Evolutionary conservation across 2,329 filamentous ascomycete genomes (phyloP).

Genomic region (Claviceps sp.): DNA sequence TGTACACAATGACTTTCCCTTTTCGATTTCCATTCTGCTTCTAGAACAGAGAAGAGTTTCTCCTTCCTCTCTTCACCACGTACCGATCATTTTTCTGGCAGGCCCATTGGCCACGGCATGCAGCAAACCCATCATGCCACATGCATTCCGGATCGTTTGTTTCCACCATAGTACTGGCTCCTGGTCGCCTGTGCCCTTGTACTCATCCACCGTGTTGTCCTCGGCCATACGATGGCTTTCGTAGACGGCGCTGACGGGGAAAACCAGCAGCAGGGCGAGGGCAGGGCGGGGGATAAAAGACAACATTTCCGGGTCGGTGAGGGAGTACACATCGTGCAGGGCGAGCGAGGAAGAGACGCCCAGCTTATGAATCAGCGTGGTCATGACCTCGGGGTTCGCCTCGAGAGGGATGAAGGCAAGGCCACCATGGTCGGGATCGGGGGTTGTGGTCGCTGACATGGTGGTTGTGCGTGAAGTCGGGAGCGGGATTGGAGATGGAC

Average conservation of each 20-base stretch:
- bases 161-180: constrained; percentile 88
- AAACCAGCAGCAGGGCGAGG: constrained; percentile 80
- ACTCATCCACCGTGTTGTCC: constrained; percentile 50
- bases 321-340: constrained; percentile 85
- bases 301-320: constrained; percentile 74
- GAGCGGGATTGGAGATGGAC: background rate
- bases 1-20: background rate
- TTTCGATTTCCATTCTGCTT: background rate
- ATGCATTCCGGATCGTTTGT: constrained; percentile 90
- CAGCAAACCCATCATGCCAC: constrained; percentile 76
- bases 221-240: constrained; percentile 63
- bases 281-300: constrained; percentile 80
- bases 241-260: constrained; percentile 71
- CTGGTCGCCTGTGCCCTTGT: constrained; percentile 49
- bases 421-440: constrained; percentile 24
- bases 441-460: constrained; percentile 24
- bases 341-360: constrained; percentile 65
- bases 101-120: constrained; percentile 72
- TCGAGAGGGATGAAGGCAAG: constrained; percentile 47
- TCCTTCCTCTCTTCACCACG: background rate
- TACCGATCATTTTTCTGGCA: constrained; percentile 48
- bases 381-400: constrained; percentile 83
- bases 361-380: constrained; percentile 64
- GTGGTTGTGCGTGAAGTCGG: background rate
- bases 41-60: background rate